Percentiles rank a stretch among this genome's conserved stretches.
These are phyloP conservation scores for Handroanthus guayacan DNA, from an alignment of 257 asterid genomes.

Conservation along the genomic window DNA sequence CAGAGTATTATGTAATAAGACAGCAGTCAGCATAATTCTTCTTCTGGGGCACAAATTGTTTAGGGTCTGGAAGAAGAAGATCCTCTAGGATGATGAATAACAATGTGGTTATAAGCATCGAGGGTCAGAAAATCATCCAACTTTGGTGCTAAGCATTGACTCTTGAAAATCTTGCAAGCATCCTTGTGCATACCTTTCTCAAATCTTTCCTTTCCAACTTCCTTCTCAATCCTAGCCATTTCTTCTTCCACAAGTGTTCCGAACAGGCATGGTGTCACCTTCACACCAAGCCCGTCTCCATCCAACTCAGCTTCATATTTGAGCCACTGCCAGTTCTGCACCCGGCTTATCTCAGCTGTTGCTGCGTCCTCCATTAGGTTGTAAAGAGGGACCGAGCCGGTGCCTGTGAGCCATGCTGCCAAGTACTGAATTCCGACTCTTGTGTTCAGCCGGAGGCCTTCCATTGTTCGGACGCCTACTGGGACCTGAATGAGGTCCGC, in stretches of 20 bases:
- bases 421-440: constrained; percentile 90
- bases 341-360: constrained; percentile 96
- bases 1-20: too few species aligned
- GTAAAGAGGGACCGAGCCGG: constrained; percentile 93
- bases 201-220: constrained; percentile 71
- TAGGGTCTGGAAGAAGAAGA: constrained; percentile 51
- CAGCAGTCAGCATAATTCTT: too few species aligned
- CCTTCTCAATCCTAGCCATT: constrained; percentile 77
- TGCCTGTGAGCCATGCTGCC: constrained; percentile 90
- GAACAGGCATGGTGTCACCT: constrained; percentile 65
- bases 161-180: constrained; percentile 71
- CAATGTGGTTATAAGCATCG: constrained; percentile 70
- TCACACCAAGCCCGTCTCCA: constrained; percentile 84
- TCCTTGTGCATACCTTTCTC: constrained; percentile 67
- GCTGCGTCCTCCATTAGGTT: constrained; percentile 99
- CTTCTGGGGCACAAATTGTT: neutral
- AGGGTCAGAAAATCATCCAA: constrained; percentile 85
- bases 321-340: constrained; percentile 98
- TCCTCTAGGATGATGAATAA: constrained; percentile 52
- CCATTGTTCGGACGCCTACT: constrained; percentile 76
- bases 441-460: constrained; percentile 90
- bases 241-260: constrained; percentile 80
- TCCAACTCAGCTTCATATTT: constrained; percentile 77
- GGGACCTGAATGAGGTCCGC: constrained; percentile 82
- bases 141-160: constrained; percentile 61